Base-by-base conservation (phyloP, 306 rosid species). In the Amphicarpaea edgeworthii region DNA sequence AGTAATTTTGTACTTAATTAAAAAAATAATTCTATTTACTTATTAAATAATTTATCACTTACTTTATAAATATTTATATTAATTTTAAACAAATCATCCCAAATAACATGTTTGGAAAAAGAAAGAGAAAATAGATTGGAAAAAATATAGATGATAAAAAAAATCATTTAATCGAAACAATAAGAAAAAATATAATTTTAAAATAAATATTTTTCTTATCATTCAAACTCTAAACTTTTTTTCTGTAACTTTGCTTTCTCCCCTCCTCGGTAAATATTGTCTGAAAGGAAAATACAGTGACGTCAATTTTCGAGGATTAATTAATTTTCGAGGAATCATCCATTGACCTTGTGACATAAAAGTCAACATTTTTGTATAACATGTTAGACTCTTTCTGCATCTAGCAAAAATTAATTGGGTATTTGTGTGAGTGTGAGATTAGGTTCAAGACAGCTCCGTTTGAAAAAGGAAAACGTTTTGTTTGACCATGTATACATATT, bases 401-500 rank as follows among this genome's bases (percentile, higher is more conserved):
- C 8, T 15, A 12, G 5, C 30, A 26, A 58, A 58, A 58, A 6
- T 28, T 14, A 12, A 12, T 14, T 58, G 20, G 12, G 28, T 58
- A 4, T 26, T 3, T 12, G 40, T 14, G 6, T 26, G 11, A 58
- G 9, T 12, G 40, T 14, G 6, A 58, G 11, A 58, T 58, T 58
- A 28, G 65, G 65, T 28, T 58, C 40, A 58, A 26, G 20, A 58
- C 65, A 58, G 28, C 40, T 58, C 37, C 16, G 65, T 58, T 54
- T 58, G 65, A 28, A 17, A 7, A 28, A 58, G 17, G 63, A 23
- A 57, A 57, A 20, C 1, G 1, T 0, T 24, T 23, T 14, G n/a
- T n/a, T 58, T 28, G 40, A 57, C 64, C 12, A 21, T 12, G 41
- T 5, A 24, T 14, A n/a, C n/a, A 26, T 12, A 55, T 20, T 23